Base-by-base conservation (phyloP, 495 filamentous ascomycete species). In the Lichina pygmaea region DNA sequence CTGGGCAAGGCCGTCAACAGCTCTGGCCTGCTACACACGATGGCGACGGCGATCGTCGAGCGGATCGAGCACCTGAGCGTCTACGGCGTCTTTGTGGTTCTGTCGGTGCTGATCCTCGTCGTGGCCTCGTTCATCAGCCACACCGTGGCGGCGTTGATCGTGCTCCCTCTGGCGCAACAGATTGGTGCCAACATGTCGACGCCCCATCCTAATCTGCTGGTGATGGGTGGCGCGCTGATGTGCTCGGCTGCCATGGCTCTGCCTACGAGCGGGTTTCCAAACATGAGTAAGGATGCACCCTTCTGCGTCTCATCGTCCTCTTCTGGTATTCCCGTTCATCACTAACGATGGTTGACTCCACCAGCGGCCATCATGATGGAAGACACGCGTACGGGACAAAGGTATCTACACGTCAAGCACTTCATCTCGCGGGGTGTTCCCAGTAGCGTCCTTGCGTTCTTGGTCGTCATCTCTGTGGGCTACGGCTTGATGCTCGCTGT, bases 281-380 rank as follows among this genome's bases (percentile, higher is more conserved):
- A 99, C 55, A 99, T 99, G 89, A 99, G 86, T 93, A 67, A 62
- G 84, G 75, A 7, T 48, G 47, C 33, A 44, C 38, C 45, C 52
- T 40, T 36, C 37, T 36, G 46, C 44, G 42, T 43, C 11, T 37
- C 46, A 39, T 40, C 34, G 16, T 46, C 30, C 7, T 24, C 40
- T 11, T 39, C 16, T 44, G 13, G 9, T 15, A n/a, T 42, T 40
- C 44, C 16, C 45, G 11, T 11, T 39, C 36, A 3, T 39, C 10
- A 39, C 36, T 15, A 39, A 39, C 36, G 13, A 39, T 2, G 36
- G 13, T 39, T 5, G 36, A 39, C 13, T 49, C 0, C 16, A 39
- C 44, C 42, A 93, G 86, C 89, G 47, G 89, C 89, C 10, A 95
- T 99, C 55, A 95, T 99, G 91, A 94, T 93, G 66, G 89, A 99